A percentile compares a stretch with the other conserved stretches of the same genome.
These are phyloP conservation scores for Saussurea involucrata DNA, from an alignment of 129 eudicot genomes.

Conservation along the genomic window DNA sequence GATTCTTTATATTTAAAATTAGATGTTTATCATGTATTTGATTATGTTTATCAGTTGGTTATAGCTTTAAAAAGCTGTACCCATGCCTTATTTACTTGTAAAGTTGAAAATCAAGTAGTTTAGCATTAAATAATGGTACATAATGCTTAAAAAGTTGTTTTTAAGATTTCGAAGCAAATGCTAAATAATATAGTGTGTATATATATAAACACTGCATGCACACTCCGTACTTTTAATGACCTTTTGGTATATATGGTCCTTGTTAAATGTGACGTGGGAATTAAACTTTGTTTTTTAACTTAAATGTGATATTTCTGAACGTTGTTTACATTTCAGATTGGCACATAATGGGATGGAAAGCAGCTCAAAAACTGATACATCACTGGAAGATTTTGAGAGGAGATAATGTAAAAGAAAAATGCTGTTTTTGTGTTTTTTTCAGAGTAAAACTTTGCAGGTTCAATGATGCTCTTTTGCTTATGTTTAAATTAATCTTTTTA, in stretches of 20 bases:
- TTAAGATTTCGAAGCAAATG: too few relatives aligned
- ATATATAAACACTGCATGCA: too few relatives aligned
- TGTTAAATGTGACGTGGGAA: background rate
- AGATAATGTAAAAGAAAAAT: constrained; percentile 61
- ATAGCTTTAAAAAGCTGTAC: too few relatives aligned
- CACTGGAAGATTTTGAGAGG: constrained; percentile 93
- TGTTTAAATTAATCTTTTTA: background rate
- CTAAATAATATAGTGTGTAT: too few relatives aligned
- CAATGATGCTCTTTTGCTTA: background rate
- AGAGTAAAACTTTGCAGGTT: background rate
- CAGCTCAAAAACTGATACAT: constrained; percentile 91
- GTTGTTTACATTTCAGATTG: constrained; percentile 5
- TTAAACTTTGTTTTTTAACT: background rate
- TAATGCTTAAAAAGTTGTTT: too few relatives aligned
- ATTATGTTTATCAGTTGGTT: too few relatives aligned
- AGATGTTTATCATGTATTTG: too few relatives aligned
- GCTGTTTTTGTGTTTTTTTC: background rate
- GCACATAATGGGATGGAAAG: constrained; percentile 88
- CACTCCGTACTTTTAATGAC: too few relatives aligned
- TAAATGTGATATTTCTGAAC: background rate
- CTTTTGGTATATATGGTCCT: background rate
- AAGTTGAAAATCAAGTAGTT: too few relatives aligned
- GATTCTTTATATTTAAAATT: too few relatives aligned
- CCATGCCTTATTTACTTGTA: too few relatives aligned
- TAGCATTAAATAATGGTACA: too few relatives aligned